Base-by-base conservation (phyloP, 2,329 filamentous ascomycete species). In the Talaromyces amestolkiae region DNA sequence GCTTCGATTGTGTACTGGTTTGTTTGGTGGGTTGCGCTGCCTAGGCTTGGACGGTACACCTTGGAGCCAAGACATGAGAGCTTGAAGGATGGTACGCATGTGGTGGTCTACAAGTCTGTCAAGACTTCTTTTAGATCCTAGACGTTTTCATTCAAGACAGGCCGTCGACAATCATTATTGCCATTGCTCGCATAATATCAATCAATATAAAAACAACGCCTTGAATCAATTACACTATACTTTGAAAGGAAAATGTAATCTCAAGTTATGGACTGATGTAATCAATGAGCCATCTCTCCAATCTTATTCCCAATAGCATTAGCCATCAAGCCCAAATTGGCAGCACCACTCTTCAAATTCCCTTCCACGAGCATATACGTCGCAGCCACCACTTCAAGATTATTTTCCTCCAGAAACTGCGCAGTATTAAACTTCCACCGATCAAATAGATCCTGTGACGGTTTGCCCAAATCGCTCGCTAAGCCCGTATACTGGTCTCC, bases 1-100 rank as follows among this genome's bases (percentile, higher is more conserved):
- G 76, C 76, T 2, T 81, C 80, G 4, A 80, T 80, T 22, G 70
- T 83, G 0, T 84, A 84, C 69, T 84, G 81, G 81, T 86, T 59
- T 80, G 22, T 70, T 8, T 72, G 70, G 70, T 66, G 66, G 58
- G 61, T 60, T 22, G 17, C 68, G n/a, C 41, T 70, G 19, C 70
- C 70, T 1, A 31, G 9, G 24, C 41, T 71, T 31, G 69, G 69
- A 7, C 47, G 45, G 19, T 72, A 71, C 53, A 64, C 31, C 10
- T 53, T 71, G 11, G 65, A 64, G 9, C 70, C 70, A 17, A 61
- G 63, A 9, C 66, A 70, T 37, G 67, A 68, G 37, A 56, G 56
- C 1, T 41, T 70, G 35, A 64, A 67, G 8, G 70, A 72, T 56
- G 70, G 70, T 10, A 72, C 69, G 5, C 67, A 66, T 3, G 67